These are phyloP conservation scores for Sporothrix humicola DNA, from an alignment of 2,329 filamentous ascomycete species.

Conservation along the genomic window DNA sequence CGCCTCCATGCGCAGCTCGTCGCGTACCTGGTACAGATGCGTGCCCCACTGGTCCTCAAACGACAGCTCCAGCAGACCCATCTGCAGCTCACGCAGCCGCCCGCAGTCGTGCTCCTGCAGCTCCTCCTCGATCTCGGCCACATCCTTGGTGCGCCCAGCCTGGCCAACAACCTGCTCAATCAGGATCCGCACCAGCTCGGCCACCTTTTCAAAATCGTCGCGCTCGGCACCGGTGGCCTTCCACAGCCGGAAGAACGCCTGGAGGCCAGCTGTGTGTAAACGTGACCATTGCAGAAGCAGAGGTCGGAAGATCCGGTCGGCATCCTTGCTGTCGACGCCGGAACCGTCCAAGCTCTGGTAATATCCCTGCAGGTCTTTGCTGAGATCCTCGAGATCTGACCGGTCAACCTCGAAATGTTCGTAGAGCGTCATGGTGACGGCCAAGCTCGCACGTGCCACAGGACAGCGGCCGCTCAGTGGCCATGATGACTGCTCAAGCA, in stretches of 20 bases:
- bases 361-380: constrained; percentile 60
- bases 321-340: constrained; percentile 60
- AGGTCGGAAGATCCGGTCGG: constrained; percentile 86
- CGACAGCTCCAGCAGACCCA: constrained; percentile 86
- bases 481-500: constrained; percentile 84
- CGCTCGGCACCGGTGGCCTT: constrained; percentile 82
- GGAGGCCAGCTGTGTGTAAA: constrained; percentile 81
- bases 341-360: constrained; percentile 72
- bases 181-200: constrained; percentile 86
- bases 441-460: constrained; percentile 82
- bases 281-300: constrained; percentile 91
- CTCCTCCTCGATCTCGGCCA: constrained; percentile 88
- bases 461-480: constrained; percentile 78
- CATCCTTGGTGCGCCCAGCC: constrained; percentile 79
- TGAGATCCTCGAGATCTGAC: constrained; percentile 76
- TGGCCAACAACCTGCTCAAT: constrained; percentile 88
- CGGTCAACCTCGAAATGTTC: constrained; percentile 96
- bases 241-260: constrained; percentile 91
- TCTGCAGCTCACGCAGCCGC: constrained; percentile 82
- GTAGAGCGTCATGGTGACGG: constrained; percentile 86
- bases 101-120: constrained; percentile 81
- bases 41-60: constrained; percentile 96
- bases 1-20: constrained; percentile 88
- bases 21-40: constrained; percentile 86
- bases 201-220: constrained; percentile 93